Conservation (phyloP, 345 rosid genomes). For the Zanthoxylum bungeanum region DNA sequence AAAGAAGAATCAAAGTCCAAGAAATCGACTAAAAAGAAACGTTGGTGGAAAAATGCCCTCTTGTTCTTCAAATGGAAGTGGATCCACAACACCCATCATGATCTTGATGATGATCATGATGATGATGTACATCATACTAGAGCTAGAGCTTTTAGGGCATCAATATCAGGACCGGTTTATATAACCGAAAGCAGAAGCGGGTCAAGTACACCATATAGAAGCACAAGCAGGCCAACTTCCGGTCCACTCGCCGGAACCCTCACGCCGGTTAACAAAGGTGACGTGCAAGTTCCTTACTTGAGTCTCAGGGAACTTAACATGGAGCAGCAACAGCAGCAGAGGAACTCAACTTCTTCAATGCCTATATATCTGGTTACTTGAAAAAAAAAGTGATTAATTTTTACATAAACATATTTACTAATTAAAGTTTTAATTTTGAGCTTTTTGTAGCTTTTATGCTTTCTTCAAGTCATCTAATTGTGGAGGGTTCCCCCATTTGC, state of each 20-base stretch:
- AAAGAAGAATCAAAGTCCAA: conserved; percentile 50
- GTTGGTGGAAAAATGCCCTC: conserved; percentile 82
- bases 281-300: conserved; percentile 57
- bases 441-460: background rate
- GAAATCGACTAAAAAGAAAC: conserved; percentile 46
- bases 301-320: conserved; percentile 72
- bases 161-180: conserved; percentile 70
- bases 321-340: conserved; percentile 51
- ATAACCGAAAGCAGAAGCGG: conserved; percentile 70
- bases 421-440: background rate
- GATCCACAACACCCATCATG: conserved; percentile 14
- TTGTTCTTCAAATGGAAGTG: conserved; percentile 64
- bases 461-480: background rate
- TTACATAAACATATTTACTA: background rate
- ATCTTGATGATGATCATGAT: conserved; percentile 18
- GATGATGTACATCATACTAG: conserved; percentile 46
- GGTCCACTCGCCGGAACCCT: conserved; percentile 69
- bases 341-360: conserved; percentile 49
- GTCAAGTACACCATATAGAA: conserved; percentile 57
- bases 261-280: conserved; percentile 43
- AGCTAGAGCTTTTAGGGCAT: conserved; percentile 41
- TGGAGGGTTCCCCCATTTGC: background rate
- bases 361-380: conserved; percentile 72
- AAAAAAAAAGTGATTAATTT: background rate
- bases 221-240: conserved; percentile 45